Percentiles rank a stretch among this genome's conserved stretches.
Evolutionary conservation across 768 basidiomycete species (phyloP).

Genomic region (Tricholoma sp.): DNA sequence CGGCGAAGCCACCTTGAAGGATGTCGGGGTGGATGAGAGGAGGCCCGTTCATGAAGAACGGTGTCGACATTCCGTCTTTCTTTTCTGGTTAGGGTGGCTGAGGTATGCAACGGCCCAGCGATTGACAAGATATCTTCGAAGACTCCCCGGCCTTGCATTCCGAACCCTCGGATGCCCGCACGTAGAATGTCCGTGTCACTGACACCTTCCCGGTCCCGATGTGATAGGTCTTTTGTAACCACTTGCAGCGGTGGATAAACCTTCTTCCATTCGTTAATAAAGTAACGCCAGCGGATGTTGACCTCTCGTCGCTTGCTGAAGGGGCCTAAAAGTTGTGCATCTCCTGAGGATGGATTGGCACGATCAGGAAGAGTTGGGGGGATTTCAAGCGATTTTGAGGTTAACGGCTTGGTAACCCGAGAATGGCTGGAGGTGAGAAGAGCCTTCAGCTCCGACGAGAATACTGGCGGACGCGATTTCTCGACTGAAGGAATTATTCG

Average conservation of each 20-base stretch:
- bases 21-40: slow-evolving; percentile 16
- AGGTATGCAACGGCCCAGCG: slow-evolving; percentile 28
- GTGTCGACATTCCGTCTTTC: slow-evolving; percentile 14
- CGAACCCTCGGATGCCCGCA: slow-evolving; percentile 28
- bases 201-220: slow-evolving; percentile 2
- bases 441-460: slow-evolving; percentile 55
- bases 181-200: slow-evolving; percentile 9
- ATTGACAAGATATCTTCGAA: slow-evolving; percentile 42
- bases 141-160: slow-evolving; percentile 37
- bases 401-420: slow-evolving; percentile 41
- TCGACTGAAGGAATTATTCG: slow-evolving; percentile 47
- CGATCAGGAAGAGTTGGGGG: slow-evolving; percentile 58
- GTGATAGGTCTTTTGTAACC: slow-evolving; percentile 15
- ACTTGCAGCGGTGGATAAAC: slow-evolving; percentile 58
- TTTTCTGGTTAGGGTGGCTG: slow-evolving; percentile 28
- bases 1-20: slow-evolving; percentile 46
- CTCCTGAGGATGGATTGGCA: slow-evolving; percentile 51
- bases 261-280: slow-evolving; percentile 47
- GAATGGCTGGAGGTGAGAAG: slow-evolving; percentile 54
- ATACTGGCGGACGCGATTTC: slow-evolving; percentile 58
- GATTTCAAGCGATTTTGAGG: slow-evolving; percentile 29
- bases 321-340: slow-evolving; percentile 55
- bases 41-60: not conserved
- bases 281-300: slow-evolving; percentile 70
- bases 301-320: slow-evolving; percentile 71